Percentiles rank a stretch among this genome's conserved stretches.
Conservation (phyloP, 345 rosid species). For the Dovyalis caffra region DNA sequence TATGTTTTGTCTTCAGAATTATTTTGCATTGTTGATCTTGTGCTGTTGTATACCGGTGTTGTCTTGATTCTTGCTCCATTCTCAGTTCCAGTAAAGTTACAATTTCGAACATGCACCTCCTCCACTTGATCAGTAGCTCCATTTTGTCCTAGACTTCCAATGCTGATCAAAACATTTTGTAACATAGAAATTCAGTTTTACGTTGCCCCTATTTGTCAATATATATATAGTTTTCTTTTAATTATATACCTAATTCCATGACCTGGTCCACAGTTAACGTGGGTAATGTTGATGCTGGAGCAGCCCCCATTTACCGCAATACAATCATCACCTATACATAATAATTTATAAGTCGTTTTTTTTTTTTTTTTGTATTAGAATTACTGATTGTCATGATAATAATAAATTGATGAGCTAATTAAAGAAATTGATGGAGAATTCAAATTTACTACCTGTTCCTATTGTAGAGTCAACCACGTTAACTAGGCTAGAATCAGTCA, state of each 20-base stretch:
- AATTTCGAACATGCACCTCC: slow-evolving; percentile 32
- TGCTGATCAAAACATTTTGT: slow-evolving; percentile 21
- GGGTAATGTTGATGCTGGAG: background rate
- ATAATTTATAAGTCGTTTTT: too few relatives aligned
- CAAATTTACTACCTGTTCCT: slow-evolving; percentile 25
- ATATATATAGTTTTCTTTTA: too few relatives aligned
- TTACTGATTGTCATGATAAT: too few relatives aligned
- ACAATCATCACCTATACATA: slow-evolving; percentile 7
- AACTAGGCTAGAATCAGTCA: slow-evolving; percentile 15
- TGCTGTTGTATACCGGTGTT: slow-evolving; percentile 28
- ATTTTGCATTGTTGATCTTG: background rate
- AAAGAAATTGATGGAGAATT: background rate
- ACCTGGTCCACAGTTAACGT: slow-evolving; percentile 16
- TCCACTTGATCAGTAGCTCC: slow-evolving; percentile 35
- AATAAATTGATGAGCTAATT: too few relatives aligned
- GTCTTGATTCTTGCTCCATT: slow-evolving; percentile 70
- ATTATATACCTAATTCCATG: slow-evolving; percentile 15
- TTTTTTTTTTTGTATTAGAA: too few relatives aligned
- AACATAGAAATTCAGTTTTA: too few relatives aligned
- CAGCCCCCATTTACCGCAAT: slow-evolving; percentile 11
- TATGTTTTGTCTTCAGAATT: background rate
- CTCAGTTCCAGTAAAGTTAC: slow-evolving; percentile 34
- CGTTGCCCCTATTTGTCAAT: too few relatives aligned
- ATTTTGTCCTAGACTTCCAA: slow-evolving; percentile 55
- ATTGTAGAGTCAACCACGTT: slow-evolving; percentile 10